Percentiles rank a stretch among this genome's conserved stretches.
Conservation (phyloP, 495 filamentous ascomycete species). For the Sporormia fimetaria region DNA sequence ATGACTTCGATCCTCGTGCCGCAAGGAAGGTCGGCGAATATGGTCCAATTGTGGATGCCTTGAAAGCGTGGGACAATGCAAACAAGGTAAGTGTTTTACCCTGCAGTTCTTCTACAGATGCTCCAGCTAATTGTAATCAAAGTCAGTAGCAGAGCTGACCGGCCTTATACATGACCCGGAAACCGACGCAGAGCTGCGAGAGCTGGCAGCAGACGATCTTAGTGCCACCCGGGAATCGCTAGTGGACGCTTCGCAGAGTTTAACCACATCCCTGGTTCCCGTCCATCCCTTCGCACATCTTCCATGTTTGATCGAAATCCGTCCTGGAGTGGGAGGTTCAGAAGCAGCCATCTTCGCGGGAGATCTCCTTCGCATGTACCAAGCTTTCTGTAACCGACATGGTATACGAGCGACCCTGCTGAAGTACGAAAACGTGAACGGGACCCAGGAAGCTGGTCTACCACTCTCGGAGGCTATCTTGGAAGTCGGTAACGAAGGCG, state of each 20-base stretch:
- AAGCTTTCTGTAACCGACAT: conserved; percentile 55
- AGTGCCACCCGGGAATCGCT: conserved; percentile 49
- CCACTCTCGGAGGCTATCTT: conserved; percentile 74
- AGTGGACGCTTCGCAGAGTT: conserved; percentile 44
- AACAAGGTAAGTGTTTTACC: conserved; percentile 31
- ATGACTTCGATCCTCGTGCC: conserved; percentile 56
- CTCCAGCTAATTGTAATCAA: no score
- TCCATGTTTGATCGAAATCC: conserved; percentile 81
- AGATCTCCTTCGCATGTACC: conserved; percentile 84
- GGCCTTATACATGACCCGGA: conserved; percentile 46
- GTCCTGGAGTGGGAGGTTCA: conserved; percentile 84
- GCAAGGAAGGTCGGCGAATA: conserved; percentile 74
- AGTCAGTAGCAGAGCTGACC: conserved; percentile 49
- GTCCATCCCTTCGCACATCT: conserved; percentile 88
- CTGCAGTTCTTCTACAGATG: conserved; percentile 4
- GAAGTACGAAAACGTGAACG: conserved; percentile 44
- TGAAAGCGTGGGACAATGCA: conserved; percentile 59
- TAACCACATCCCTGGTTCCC: conserved; percentile 69
- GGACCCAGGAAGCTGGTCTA: conserved; percentile 39
- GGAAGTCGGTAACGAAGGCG: conserved; percentile 63
- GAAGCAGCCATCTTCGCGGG: conserved; percentile 85
- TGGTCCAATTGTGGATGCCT: conserved; percentile 49
- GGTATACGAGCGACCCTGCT: conserved; percentile 48
- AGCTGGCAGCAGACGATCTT: conserved; percentile 70
- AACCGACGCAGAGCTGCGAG: conserved; percentile 51